Base-by-base conservation (phyloP, 2,329 filamentous ascomycete genomes). In the Fusarium circinatum region DNA sequence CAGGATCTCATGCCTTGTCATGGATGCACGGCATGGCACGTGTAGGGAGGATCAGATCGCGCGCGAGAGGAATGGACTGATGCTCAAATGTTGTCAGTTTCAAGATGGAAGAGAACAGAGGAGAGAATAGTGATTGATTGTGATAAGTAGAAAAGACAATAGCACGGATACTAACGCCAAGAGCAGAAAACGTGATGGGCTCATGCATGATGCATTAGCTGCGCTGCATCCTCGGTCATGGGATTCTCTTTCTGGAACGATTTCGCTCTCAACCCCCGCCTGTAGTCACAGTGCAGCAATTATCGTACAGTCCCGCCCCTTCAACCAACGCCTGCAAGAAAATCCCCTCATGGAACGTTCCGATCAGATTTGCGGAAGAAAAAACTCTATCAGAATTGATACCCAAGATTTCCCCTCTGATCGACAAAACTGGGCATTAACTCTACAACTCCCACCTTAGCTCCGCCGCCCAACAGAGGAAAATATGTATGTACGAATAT, bases 341-440 rank as follows among this genome's bases (percentile, higher is more conserved):
- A 68, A 51, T 30, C 28, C 49, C 48, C 56, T 62, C 56, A 49
- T 51, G 63, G 49, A 28, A 63, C 39, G 45, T 57, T 62, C 51
- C 41, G 62, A 62, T 30, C 28, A 57, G 26, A 32, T 12, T 12
- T 10, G 18, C 32, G 22, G 22, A 15, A 17, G 28, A 30, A 24
- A 58, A 48, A 68, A 47, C 28, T 59, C 38, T 57, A 49, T 59
- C 51, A 59, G 41, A 28, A 65, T 65, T 70, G 67, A 60, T 66
- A 70, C 66, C 66, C 67, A 70, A 70, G 38, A 66, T 12, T 45
- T 34, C 34, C 22, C 47, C 48, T 56, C 22, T 57, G 62, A 74
- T 74, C 71, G 71, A 65, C 71, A 74, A 56, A 48, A 71, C 70
- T 74, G 71, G 71, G 71, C 71, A 74, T 63, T 47, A 65, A 74